These are phyloP conservation scores for Pezicula rhizophila DNA, from an alignment of 2,329 filamentous ascomycete species.

Conservation along the genomic window DNA sequence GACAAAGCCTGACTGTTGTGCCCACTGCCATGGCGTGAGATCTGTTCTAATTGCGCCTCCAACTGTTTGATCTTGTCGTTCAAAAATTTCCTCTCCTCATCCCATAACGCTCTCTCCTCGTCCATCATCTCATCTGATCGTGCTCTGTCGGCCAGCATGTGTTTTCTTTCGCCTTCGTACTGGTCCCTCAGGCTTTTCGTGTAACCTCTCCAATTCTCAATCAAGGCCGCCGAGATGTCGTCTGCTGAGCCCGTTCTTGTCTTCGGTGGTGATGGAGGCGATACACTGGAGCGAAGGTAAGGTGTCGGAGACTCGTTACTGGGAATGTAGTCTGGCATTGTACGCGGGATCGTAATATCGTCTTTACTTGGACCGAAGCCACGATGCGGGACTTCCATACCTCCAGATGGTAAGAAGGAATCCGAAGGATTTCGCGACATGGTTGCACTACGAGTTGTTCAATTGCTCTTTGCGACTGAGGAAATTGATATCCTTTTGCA, in stretches of 20 bases:
- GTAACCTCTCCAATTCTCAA: conserved; percentile 27
- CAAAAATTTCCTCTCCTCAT: conserved; percentile 21
- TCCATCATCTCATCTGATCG: conserved; percentile 25
- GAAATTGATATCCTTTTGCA: too few relatives aligned
- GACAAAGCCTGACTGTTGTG: not conserved
- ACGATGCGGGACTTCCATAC: conserved; percentile 12
- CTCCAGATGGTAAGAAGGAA: conserved; percentile 24
- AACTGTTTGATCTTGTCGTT: conserved; percentile 22
- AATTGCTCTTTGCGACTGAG: too few relatives aligned
- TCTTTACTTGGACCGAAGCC: conserved; percentile 10
- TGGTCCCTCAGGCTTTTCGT: conserved; percentile 24
- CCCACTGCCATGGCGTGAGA: not conserved
- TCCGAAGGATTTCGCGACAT: conserved; percentile 19
- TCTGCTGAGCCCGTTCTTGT: conserved; percentile 23
- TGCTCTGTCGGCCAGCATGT: conserved; percentile 24
- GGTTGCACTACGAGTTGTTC: too few relatives aligned
- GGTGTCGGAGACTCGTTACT: not conserved
- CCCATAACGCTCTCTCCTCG: conserved; percentile 28
- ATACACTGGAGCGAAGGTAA: not conserved
- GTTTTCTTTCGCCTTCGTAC: conserved; percentile 25
- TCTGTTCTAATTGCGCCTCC: conserved; percentile 15
- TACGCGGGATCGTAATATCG: conserved; percentile 11
- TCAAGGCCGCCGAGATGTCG: conserved; percentile 15
- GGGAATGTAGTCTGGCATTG: conserved; percentile 14
- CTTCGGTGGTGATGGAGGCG: conserved; percentile 21